Base-by-base conservation (phyloP, 768 basidiomycete species). In the Myochromella boudieri region DNA sequence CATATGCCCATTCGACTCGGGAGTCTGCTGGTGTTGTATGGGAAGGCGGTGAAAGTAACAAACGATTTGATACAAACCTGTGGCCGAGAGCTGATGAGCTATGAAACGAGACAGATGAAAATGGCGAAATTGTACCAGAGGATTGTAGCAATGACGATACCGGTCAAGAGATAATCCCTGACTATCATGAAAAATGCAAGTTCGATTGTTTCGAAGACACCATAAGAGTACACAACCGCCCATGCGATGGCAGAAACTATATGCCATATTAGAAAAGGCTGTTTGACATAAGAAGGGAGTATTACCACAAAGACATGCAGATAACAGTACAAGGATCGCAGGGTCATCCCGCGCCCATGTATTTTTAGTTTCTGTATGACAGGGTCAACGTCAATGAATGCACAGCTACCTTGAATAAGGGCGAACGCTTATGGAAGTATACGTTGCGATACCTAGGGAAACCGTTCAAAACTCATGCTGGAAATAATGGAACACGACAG, bases 311-410 rank as follows among this genome's bases (percentile, higher is more conserved):
- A 95, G 78, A 63, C 85, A 92, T 34, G 79, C 86, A 39, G 80
- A 78, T 34, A 97, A 84, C 39, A 98, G 79, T 22, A 97, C 77
- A 21, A 97, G 77, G 53, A 97, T 93, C 21, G 95, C 95, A 17
- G 95, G 95, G 62, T 98, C 95, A 66, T 98, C 95, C 64, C 95
- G 76, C 15, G 95, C 93, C 95, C 95, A 97, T 12, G 89, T 92
- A 64, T 98, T 97, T 76, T 97, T 97, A 15, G 95, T 97, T 74
- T 97, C 93, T 90, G 68, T 12, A 32, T n/a, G n/a, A n/a, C n/a
- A n/a, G n/a, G n/a, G 25, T 17, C 27, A 41, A 11, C 46, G 33
- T 12, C 33, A 14, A 24, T 48, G 32, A 44, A 31, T 15, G 9
- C 15, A 15, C n/a, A 37, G 15, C 17, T 18, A n/a, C 9, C n/a